Percentiles rank a stretch among this genome's conserved stretches.
Conservation (phyloP, 1,284 basidiomycete genomes). For the Phylloboletellus chloephorus region DNA sequence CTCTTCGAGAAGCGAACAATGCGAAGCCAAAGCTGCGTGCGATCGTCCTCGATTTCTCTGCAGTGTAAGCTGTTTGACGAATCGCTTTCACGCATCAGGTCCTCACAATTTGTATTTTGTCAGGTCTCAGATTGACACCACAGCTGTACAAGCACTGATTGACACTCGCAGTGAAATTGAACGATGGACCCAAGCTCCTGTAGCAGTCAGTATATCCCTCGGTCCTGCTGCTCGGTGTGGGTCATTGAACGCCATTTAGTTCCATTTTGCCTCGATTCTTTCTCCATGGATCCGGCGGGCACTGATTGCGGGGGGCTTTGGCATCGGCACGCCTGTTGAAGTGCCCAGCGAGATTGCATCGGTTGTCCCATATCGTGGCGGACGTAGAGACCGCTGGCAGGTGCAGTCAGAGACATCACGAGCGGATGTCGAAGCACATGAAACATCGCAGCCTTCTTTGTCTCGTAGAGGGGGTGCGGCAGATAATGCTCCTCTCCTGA, state of each 20-base stretch:
- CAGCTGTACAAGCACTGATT: conserved; percentile 86
- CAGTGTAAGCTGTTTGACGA: conserved; percentile 54
- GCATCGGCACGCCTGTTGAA: conserved; percentile 46
- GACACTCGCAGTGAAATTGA: conserved; percentile 87
- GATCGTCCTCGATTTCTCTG: conserved; percentile 88
- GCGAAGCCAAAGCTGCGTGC: conserved; percentile 73
- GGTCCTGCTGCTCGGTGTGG: neutral
- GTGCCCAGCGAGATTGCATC: conserved; percentile 64
- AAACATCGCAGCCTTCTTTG: conserved; percentile 21
- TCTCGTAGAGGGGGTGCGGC: conserved; percentile 1
- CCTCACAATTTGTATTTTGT: conserved; percentile 7
- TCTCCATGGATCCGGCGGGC: conserved; percentile 94
- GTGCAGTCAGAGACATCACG: conserved; percentile 7
- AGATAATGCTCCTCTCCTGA: conserved; percentile 40
- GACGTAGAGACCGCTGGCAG: conserved; percentile 27
- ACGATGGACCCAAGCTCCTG: conserved; percentile 75
- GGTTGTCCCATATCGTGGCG: conserved; percentile 59
- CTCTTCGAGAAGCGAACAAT: conserved; percentile 48
- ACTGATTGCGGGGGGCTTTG: conserved; percentile 84
- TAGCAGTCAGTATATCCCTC: conserved; percentile 53
- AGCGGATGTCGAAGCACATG: conserved; percentile 37
- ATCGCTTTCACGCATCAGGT: neutral
- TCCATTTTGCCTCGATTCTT: conserved; percentile 85
- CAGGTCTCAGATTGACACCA: conserved; percentile 78
- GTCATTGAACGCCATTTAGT: conserved; percentile 37